A percentile compares a stretch with the other conserved stretches of the same genome.
Evolutionary conservation across 192 early-diverging fungal genomes (phyloP).

Genomic region (Entrophospora sp.): DNA sequence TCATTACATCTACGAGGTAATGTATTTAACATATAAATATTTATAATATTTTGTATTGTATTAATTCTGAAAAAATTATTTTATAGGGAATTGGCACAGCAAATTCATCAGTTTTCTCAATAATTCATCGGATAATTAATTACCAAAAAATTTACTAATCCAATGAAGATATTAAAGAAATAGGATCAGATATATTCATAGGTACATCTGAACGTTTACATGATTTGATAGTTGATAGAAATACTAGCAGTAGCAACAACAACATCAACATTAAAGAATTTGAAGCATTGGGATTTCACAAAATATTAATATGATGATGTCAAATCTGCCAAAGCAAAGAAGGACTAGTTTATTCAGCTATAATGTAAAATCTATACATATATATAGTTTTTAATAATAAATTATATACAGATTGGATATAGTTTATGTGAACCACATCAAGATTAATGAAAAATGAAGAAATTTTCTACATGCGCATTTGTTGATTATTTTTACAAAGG

Average conservation of each 20-base stretch:
- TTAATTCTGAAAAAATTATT: neutral
- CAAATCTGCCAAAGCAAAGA: slow-evolving; percentile 81
- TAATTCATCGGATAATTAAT: slow-evolving; percentile 45
- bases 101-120: slow-evolving; percentile 69
- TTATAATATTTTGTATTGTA: neutral
- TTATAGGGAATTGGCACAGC: slow-evolving; percentile 73
- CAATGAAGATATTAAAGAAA: slow-evolving; percentile 46
- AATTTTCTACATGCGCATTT: slow-evolving; percentile 90
- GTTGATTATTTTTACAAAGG: slow-evolving; percentile 89
- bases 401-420: slow-evolving; percentile 59
- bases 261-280: slow-evolving; percentile 61
- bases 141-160: slow-evolving; percentile 51
- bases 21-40: neutral
- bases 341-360: slow-evolving; percentile 91
- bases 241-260: too few species aligned
- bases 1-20: slow-evolving; percentile 78
- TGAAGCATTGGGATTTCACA: slow-evolving; percentile 83
- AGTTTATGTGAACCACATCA: slow-evolving; percentile 70
- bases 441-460: slow-evolving; percentile 81
- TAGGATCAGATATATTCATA: slow-evolving; percentile 75
- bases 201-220: slow-evolving; percentile 86
- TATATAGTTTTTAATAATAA: too few species aligned
- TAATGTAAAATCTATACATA: too few species aligned
- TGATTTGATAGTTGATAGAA: slow-evolving; percentile 52
- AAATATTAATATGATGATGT: slow-evolving; percentile 69